Evolutionary conservation across 1,139 yeast species (phyloP).

Genomic region (Protomyces inundatus): DNA sequence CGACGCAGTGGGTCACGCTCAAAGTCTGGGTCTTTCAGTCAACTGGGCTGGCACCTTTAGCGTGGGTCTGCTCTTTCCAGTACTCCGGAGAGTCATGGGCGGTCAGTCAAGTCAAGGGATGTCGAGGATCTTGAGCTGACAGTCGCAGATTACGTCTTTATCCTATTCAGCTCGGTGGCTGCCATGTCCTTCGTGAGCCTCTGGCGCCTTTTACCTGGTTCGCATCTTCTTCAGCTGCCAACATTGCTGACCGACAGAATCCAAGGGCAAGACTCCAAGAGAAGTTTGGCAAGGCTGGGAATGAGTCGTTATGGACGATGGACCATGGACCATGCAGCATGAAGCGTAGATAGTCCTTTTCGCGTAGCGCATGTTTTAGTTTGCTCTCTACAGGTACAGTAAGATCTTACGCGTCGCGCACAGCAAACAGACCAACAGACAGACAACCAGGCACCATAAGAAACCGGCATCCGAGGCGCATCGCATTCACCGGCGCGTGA

Average conservation of each 20-base stretch:
- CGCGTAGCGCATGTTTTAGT: no score
- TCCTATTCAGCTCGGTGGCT: not conserved
- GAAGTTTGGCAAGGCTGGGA: conserved; percentile 37
- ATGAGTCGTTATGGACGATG: no score
- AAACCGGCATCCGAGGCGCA: no score
- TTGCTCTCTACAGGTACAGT: no score
- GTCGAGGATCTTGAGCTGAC: conserved; percentile 29
- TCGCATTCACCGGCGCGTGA: no score
- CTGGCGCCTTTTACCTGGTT: conserved; percentile 47
- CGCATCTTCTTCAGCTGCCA: not conserved
- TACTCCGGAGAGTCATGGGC: conserved; percentile 46
- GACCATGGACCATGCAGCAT: no score
- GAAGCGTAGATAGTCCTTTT: no score
- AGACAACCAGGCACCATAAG: no score
- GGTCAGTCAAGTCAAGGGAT: conserved; percentile 43
- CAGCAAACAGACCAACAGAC: no score
- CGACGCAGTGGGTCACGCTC: conserved; percentile 78
- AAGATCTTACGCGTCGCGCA: no score
- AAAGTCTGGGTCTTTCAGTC: conserved; percentile 83
- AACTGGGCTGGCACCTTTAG: conserved; percentile 87
- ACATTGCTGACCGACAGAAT: conserved; percentile 44
- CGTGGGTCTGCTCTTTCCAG: conserved; percentile 77
- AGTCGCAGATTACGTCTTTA: not conserved
- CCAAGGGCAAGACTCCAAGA: conserved; percentile 59
- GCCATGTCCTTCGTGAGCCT: conserved; percentile 27